Base-by-base conservation (phyloP, 192 early-diverging fungal genomes). In the Backusella psychrophila region DNA sequence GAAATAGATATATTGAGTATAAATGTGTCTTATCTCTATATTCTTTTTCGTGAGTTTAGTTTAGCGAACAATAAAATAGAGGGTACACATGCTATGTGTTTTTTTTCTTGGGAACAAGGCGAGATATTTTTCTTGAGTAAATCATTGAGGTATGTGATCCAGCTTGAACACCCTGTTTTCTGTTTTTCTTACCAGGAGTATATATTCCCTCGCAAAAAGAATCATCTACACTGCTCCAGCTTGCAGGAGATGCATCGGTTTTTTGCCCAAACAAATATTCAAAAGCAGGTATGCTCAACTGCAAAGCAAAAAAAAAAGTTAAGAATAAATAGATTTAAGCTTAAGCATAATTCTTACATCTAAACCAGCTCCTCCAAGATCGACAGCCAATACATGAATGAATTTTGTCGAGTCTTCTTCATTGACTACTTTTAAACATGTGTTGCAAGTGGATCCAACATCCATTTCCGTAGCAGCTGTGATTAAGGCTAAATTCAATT, bases 301-400 rank as follows among this genome's bases (percentile, higher is more conserved):
- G n/a, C 34, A 66, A 46, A 34, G 33, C 9, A 26, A 74, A 38
- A 33, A 17, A 63, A 73, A 35, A 75, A 75, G 29, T 29, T 44
- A 49, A 17, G 23, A 39, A 35, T 66, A 19, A 26, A 41, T 29
- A 66, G 17, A 67, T 23, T 66, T 35, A 19, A 34, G 12, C 66
- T 35, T 67, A 65, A 65, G 8, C 2, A 66, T 66, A 19, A 49
- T 23, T 4, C 85, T 87, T 46, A 89, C 77, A 46, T 88, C 87
- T 26, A 89, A 72, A 14, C 88, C 88, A 2, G 71, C 63, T 1
- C 88, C 88, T 23, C 88, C 88, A 3, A 82, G 82, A 65, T 89
- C 88, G 8, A 89, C 85, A 2, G 84, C 88, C 35, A 89, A 59
- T 42, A 88, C 88, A 26, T 89, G 84, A 52, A 85, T 77, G 21